Evolutionary conservation across 139 green algal species (phyloP).

Genomic region (Pycnococcus provasolii): DNA sequence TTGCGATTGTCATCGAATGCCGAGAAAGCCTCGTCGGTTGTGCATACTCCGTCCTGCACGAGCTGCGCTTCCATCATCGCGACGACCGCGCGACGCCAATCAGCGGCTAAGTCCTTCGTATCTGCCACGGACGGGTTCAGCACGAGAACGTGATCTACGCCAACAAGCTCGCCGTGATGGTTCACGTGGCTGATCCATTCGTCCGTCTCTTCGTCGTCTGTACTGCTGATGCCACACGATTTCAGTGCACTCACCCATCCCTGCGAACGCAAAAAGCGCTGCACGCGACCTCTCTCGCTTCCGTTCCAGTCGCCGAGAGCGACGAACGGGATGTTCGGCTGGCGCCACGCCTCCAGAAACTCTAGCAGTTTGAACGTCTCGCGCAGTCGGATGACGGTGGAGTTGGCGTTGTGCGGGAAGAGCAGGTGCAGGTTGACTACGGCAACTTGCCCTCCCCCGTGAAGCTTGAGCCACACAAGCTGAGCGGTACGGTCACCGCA

Average conservation of each 20-base stretch:
- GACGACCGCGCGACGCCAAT: conserved; percentile 29
- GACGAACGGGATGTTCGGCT: conserved; percentile 1
- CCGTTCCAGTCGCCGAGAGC: conserved; percentile 31
- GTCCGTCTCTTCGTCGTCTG: not conserved
- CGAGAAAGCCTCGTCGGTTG: conserved; percentile 8
- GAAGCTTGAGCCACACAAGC: conserved; percentile 13
- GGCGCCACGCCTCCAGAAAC: conserved; percentile 20
- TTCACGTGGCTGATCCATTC: conserved; percentile 30
- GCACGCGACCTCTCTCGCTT: conserved; percentile 23
- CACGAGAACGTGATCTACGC: conserved; percentile 33
- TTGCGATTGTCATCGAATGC: conserved; percentile 7
- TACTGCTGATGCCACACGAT: too few species aligned
- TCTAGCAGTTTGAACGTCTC: conserved; percentile 36
- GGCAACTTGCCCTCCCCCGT: conserved; percentile 9
- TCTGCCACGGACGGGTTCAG: conserved; percentile 27
- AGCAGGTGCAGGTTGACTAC: conserved; percentile 36
- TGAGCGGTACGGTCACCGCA: conserved; percentile 31
- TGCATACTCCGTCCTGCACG: conserved; percentile 2
- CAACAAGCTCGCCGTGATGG: conserved; percentile 26
- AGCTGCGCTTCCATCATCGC: conserved; percentile 25
- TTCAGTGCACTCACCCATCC: conserved; percentile 19
- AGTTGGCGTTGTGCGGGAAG: conserved; percentile 38
- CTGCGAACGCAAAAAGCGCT: conserved; percentile 28
- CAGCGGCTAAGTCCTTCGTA: not conserved
- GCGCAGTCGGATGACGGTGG: conserved; percentile 30